These are phyloP conservation scores for Clavispora vitiphila DNA, from an alignment of 805 yeast species.

Conservation along the genomic window DNA sequence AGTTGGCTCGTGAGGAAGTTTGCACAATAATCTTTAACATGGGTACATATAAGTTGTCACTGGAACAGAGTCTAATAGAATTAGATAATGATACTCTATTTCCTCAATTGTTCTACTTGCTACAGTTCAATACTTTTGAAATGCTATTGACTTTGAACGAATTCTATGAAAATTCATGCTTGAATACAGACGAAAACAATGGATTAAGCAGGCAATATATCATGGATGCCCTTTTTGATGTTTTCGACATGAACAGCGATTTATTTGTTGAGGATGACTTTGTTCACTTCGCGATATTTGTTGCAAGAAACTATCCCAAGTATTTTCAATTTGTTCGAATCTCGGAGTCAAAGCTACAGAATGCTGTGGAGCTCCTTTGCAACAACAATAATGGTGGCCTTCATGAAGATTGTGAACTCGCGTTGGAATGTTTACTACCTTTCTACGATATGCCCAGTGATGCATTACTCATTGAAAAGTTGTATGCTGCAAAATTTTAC, in stretches of 20 bases:
- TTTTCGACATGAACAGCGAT: slow-evolving; percentile 35
- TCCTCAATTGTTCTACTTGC: slow-evolving; percentile 60
- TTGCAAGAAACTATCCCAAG: slow-evolving; percentile 79
- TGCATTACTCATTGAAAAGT: slow-evolving; percentile 42
- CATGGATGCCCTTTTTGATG: slow-evolving; percentile 63
- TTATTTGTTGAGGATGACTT: slow-evolving; percentile 20
- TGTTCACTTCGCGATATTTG: slow-evolving; percentile 54
- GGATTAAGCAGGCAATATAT: slow-evolving; percentile 69
- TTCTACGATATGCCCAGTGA: slow-evolving; percentile 56
- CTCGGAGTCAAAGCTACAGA: slow-evolving; percentile 52
- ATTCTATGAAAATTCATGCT: slow-evolving; percentile 71
- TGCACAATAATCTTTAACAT: slow-evolving; percentile 37
- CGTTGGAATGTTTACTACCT: slow-evolving; percentile 67
- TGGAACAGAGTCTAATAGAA: slow-evolving; percentile 20
- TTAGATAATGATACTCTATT: background rate
- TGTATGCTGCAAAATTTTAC: slow-evolving; percentile 52
- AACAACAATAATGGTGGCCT: slow-evolving; percentile 25
- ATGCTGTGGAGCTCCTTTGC: slow-evolving; percentile 49
- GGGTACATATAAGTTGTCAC: slow-evolving; percentile 33
- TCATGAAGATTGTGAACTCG: slow-evolving; percentile 65
- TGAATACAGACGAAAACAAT: slow-evolving; percentile 56
- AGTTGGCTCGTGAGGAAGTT: slow-evolving; percentile 6
- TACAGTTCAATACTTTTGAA: slow-evolving; percentile 52
- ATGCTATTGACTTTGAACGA: slow-evolving; percentile 70
- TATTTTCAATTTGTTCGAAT: slow-evolving; percentile 77